phyloP scores from a whole-genome alignment of 768 basidiomycete species.

The Leccinellum albellum region DNA sequence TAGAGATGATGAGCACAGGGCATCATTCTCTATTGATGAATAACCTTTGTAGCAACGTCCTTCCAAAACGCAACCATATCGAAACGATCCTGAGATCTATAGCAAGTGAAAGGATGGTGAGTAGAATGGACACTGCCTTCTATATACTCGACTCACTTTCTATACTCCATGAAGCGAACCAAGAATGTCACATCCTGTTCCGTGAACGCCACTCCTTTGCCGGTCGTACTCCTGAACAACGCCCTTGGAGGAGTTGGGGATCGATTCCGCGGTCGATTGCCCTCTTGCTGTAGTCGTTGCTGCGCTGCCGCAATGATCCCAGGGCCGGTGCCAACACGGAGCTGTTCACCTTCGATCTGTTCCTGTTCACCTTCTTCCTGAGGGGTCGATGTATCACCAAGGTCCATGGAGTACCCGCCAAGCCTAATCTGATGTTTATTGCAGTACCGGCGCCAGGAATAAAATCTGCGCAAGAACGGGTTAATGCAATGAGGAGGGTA shows the following conservation, averaged over 20 bases:
- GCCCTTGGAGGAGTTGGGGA: slow-evolving; percentile 82
- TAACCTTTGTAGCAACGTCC: slow-evolving; percentile 65
- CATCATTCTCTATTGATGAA: slow-evolving; percentile 5
- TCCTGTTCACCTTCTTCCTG: slow-evolving; percentile 42
- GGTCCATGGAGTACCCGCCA: slow-evolving; percentile 77
- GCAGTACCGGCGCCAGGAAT: slow-evolving; percentile 89
- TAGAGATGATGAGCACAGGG: background rate
- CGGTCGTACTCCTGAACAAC: slow-evolving; percentile 79
- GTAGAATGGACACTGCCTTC: background rate
- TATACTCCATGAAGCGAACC: slow-evolving; percentile 72
- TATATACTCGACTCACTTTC: slow-evolving; percentile 49
- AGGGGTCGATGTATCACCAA: slow-evolving; percentile 47
- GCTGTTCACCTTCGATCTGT: slow-evolving; percentile 40
- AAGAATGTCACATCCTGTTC: slow-evolving; percentile 78
- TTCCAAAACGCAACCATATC: slow-evolving; percentile 82
- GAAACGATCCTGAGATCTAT: slow-evolving; percentile 53
- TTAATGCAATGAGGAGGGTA: background rate
- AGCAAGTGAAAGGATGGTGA: slow-evolving; percentile 5
- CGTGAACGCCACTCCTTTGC: slow-evolving; percentile 87
- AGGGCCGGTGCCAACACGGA: slow-evolving; percentile 35
- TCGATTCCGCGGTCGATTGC: slow-evolving; percentile 45
- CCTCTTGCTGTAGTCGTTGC: slow-evolving; percentile 38
- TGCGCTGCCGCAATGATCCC: slow-evolving; percentile 45
- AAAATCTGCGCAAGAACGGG: slow-evolving; percentile 52
- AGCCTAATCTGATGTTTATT: slow-evolving; percentile 92